phyloP scores from a whole-genome alignment of 805 yeast species.

The Wickerhamiella australiensis region DNA sequence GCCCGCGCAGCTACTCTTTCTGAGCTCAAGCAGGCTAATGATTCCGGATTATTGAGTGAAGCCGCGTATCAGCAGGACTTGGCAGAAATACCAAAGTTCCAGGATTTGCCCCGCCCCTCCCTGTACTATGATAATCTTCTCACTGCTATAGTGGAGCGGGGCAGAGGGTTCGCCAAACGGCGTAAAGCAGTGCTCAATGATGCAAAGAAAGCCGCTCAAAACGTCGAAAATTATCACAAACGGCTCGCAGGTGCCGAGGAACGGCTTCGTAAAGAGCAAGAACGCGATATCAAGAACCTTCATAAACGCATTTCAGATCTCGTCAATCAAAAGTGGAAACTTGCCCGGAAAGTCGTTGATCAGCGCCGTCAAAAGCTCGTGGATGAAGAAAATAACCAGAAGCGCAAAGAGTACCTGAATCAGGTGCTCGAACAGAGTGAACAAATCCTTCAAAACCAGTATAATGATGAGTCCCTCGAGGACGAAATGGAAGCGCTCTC shows the following conservation, averaged over 20 bases:
- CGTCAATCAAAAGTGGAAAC: constrained; percentile 79
- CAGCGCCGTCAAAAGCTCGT: constrained; percentile 52
- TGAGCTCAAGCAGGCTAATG: constrained; percentile 38
- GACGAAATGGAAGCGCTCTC: constrained; percentile 25
- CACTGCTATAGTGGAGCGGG: constrained; percentile 59
- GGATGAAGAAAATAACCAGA: constrained; percentile 64
- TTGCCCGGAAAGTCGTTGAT: constrained; percentile 66
- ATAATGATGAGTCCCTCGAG: constrained; percentile 43
- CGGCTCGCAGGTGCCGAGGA: constrained; percentile 83
- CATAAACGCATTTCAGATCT: constrained; percentile 76
- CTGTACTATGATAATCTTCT: constrained; percentile 64
- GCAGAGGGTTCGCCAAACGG: constrained; percentile 56
- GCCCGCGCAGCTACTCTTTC: constrained; percentile 39
- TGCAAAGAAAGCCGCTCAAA: constrained; percentile 59
- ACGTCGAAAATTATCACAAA: constrained; percentile 79
- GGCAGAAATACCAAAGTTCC: constrained; percentile 33
- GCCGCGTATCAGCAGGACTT: constrained; percentile 25
- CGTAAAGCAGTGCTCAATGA: constrained; percentile 53
- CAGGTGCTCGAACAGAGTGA: constrained; percentile 87
- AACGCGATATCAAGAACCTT: constrained; percentile 50
- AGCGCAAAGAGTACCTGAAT: constrained; percentile 77
- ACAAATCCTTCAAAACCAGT: constrained; percentile 49
- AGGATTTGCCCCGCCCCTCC: constrained; percentile 36
- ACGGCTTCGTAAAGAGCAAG: constrained; percentile 60
- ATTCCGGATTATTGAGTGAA: constrained; percentile 24